phyloP scores from a whole-genome alignment of 2,329 filamentous ascomycete species.

The Ascochyta koolunga region DNA sequence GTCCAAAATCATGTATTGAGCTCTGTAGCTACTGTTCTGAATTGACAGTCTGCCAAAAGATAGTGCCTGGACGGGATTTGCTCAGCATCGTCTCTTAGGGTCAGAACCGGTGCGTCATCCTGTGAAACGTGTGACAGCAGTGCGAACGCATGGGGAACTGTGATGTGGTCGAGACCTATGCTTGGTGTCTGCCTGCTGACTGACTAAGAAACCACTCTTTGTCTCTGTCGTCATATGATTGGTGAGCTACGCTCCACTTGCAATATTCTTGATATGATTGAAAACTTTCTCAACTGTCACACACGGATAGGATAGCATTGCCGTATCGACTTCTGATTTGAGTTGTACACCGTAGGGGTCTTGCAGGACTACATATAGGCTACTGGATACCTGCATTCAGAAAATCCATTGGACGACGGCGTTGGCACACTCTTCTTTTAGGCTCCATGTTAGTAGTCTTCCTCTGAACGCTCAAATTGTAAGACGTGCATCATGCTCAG shows the following conservation, averaged over 20 bases:
- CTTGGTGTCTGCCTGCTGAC: neutral
- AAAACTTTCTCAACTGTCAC: neutral
- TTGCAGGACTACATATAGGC: neutral
- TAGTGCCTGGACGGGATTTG: neutral
- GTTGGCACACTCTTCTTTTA: neutral
- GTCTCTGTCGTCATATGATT: neutral
- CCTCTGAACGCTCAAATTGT: neutral
- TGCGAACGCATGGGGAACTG: neutral
- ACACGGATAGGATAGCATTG: neutral
- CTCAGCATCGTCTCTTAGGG: neutral
- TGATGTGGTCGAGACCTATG: neutral
- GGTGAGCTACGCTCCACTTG: neutral
- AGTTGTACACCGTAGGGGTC: neutral
- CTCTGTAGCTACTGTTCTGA: neutral
- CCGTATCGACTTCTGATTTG: neutral
- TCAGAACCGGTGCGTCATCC: neutral
- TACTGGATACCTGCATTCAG: neutral
- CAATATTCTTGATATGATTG: neutral
- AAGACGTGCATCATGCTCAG: neutral
- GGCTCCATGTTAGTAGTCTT: neutral
- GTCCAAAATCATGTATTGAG: neutral
- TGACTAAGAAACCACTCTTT: neutral
- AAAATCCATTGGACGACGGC: no score
- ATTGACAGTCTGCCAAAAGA: neutral
- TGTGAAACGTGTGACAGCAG: neutral